A percentile compares a stretch with the other conserved stretches of the same genome.
Evolutionary conservation across 2,329 filamentous ascomycete species (phyloP).

Genomic region (Ceratocystis cubensis): DNA sequence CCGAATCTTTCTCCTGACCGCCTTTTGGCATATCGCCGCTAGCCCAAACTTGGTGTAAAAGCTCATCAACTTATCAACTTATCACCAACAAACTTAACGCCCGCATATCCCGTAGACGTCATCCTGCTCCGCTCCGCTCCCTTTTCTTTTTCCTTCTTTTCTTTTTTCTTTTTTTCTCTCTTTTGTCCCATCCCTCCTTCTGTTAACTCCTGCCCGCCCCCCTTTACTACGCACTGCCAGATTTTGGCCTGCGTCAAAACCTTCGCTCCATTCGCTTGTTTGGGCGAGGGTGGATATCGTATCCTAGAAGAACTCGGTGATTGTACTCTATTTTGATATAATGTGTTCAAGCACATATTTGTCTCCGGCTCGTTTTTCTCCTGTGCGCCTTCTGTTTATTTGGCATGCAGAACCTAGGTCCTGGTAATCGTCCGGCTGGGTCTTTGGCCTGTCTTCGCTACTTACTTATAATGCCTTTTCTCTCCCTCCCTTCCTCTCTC

Average conservation of each 20-base stretch:
- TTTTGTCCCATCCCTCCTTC: background rate
- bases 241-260: background rate
- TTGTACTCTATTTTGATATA: background rate
- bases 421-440: background rate
- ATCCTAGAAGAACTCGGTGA: background rate
- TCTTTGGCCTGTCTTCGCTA: background rate
- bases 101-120: background rate
- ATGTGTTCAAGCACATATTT: no score
- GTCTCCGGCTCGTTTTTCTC: background rate
- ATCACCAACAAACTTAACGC: background rate
- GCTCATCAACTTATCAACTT: no score
- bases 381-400: background rate
- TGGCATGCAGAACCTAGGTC: background rate
- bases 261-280: background rate
- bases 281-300: background rate
- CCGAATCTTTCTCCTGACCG: no score
- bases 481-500: background rate
- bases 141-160: background rate
- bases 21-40: no score
- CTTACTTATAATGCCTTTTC: background rate
- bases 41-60: no score
- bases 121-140: background rate
- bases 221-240: background rate
- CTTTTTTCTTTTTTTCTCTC: background rate
- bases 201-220: background rate